Evolutionary conservation across 2,329 filamentous ascomycete genomes (phyloP), one percentile per base, ranked within the genome.

Genomic region (Fusarium floridanum): DNA sequence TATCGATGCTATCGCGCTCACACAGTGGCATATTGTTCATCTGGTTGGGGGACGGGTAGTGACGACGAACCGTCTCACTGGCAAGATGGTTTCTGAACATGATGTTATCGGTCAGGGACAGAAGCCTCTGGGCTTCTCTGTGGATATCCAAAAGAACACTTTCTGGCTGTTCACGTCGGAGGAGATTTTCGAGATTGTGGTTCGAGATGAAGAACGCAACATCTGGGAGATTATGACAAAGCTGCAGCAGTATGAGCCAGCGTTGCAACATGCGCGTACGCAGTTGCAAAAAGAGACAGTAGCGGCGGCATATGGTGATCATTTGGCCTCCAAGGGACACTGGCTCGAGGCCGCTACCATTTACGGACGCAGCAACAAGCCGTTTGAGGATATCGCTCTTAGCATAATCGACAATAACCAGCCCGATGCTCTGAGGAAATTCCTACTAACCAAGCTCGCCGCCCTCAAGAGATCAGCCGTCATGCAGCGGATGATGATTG

Each of bases 401-500:
- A 92, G 91, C 2, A 94, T 99, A 79, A 95, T 99, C 75, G 95
- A 98, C 83, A 93, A 94, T 73, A 92, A 92, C 43, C 95, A 98
- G 82, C 93, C 95, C 66, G 96, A 98, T 85, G 96, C 97, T 2
- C 84, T 99, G 74, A 91, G 96, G 57, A 96, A 94, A 79, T 99
- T 99, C 79, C 88, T 99, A 6, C 83, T 96, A 24, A 94, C 95
- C 0, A 98, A 97, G 83, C 86, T 99, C 36, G 88, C 90, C 9
- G 92, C 90, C 1, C 92, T 95, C 80, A 97, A 95, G 82, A 97
- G 95, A 82, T 90, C 92, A 1, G 91, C 92, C 1, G 87, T 92
- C 34, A 99, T 99, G 95, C 97, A 99, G 83, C 89, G 96, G 68
- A 93, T 94, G 74, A 98, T 99, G 95, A 92, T 98, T 75, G 94